Evolutionary conservation across 2,329 filamentous ascomycete species (phyloP).

Genomic region (Nothophoma quercina): DNA sequence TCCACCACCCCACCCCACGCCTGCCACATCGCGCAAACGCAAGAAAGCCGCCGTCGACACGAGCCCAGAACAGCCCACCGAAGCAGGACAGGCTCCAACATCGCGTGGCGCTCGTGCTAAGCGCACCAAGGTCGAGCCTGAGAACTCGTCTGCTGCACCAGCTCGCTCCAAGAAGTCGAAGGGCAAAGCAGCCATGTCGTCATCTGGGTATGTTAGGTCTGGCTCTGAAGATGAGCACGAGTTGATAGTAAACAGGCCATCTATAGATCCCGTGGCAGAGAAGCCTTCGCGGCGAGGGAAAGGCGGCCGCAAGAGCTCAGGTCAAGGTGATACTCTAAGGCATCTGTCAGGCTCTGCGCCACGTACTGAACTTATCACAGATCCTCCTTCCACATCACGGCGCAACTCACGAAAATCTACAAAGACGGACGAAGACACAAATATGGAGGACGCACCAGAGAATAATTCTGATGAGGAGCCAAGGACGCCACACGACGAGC

Average conservation of each 20-base stretch:
- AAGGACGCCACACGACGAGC: conserved; percentile 40
- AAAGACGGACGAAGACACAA: conserved; percentile 68
- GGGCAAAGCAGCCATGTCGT: conserved; percentile 73
- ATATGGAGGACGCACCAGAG: conserved; percentile 74
- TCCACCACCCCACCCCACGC: conserved; percentile 54
- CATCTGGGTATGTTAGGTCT: conserved; percentile 64
- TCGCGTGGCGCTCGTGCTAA: conserved; percentile 51
- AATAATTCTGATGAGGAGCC: conserved; percentile 63
- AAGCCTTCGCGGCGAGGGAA: conserved; percentile 76
- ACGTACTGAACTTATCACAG: conserved; percentile 33
- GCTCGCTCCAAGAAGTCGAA: conserved; percentile 65
- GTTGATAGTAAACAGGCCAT: conserved; percentile 59
- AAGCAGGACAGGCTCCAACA: conserved; percentile 40
- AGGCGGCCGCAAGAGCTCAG: conserved; percentile 73
- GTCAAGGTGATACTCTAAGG: conserved; percentile 56
- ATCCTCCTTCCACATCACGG: conserved; percentile 42
- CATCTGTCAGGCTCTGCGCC: conserved; percentile 27
- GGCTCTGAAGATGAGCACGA: conserved; percentile 6
- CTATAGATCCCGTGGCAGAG: conserved; percentile 70
- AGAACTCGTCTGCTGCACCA: conserved; percentile 50
- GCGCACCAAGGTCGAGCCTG: conserved; percentile 72
- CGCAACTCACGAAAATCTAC: conserved; percentile 43
- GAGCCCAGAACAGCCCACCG: conserved; percentile 58
- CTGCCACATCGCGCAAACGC: conserved; percentile 72
- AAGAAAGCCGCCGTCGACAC: conserved; percentile 66